phyloP scores from a whole-genome alignment of 1,284 basidiomycete genomes.

The Boletus semigastroideus region DNA sequence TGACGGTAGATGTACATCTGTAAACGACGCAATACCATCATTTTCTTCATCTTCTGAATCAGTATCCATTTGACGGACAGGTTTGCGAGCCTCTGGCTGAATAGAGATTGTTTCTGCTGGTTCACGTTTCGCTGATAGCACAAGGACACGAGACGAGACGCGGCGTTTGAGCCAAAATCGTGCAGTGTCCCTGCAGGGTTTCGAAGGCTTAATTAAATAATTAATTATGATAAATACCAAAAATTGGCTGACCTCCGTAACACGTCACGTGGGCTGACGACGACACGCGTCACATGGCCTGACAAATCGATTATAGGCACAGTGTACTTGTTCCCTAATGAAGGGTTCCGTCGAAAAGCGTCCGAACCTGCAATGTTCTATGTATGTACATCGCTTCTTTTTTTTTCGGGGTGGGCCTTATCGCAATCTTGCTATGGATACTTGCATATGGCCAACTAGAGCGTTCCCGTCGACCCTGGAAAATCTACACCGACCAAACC shows the following conservation, averaged over 20 bases:
- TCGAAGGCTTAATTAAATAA: too few species aligned
- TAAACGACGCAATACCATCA: not conserved
- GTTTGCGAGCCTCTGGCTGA: not conserved
- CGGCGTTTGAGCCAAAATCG: not conserved
- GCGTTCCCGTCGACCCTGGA: conserved; percentile 4
- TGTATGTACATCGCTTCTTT: not conserved
- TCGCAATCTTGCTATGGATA: not conserved
- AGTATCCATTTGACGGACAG: too few species aligned
- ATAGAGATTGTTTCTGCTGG: not conserved
- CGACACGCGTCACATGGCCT: too few species aligned
- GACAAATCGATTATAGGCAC: too few species aligned
- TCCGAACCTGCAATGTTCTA: not conserved
- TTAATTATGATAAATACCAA: too few species aligned
- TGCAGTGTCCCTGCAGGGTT: not conserved
- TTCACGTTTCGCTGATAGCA: not conserved
- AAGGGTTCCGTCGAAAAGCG: not conserved
- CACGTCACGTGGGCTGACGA: too few species aligned
- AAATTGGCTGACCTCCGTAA: too few species aligned
- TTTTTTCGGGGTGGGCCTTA: not conserved
- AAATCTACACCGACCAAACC: not conserved
- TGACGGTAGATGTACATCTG: not conserved
- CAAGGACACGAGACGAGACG: too few species aligned
- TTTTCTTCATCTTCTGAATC: not conserved
- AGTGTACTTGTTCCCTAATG: not conserved
- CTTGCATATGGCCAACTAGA: not conserved